These are phyloP conservation scores for Candida michaelii DNA, from an alignment of 805 yeast genomes.

Conservation along the genomic window DNA sequence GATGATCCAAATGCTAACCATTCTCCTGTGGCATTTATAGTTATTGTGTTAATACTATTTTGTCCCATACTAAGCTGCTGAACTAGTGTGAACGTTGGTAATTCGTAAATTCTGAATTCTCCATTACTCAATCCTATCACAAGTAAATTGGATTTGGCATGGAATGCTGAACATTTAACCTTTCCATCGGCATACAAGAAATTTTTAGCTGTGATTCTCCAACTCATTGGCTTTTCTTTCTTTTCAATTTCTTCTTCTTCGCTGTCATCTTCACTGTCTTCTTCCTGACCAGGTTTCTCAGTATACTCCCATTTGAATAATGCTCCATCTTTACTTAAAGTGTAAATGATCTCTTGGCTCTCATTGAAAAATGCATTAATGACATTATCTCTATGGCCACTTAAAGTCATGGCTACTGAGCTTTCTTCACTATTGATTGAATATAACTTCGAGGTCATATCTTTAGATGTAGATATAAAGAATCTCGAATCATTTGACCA, in stretches of 20 bases:
- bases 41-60: slow-evolving; percentile 78
- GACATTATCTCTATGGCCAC: slow-evolving; percentile 92
- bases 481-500: slow-evolving; percentile 94
- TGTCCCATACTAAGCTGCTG: slow-evolving; percentile 93
- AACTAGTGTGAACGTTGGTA: slow-evolving; percentile 74
- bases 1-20: slow-evolving; percentile 97
- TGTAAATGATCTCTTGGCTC: slow-evolving; percentile 87
- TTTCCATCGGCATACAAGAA: slow-evolving; percentile 71
- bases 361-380: slow-evolving; percentile 81
- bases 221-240: slow-evolving; percentile 45
- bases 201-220: slow-evolving; percentile 82
- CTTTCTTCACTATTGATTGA: slow-evolving; percentile 68
- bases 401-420: slow-evolving; percentile 76
- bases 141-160: slow-evolving; percentile 65
- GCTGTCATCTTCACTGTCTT: slow-evolving; percentile 38
- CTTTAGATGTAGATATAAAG: slow-evolving; percentile 82
- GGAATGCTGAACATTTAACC: slow-evolving; percentile 82
- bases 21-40: slow-evolving; percentile 82
- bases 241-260: slow-evolving; percentile 41
- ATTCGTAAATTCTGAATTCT: slow-evolving; percentile 85
- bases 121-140: slow-evolving; percentile 89
- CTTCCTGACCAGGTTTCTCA: slow-evolving; percentile 47
- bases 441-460: slow-evolving; percentile 82
- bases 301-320: slow-evolving; percentile 88
- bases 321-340: slow-evolving; percentile 94